A percentile compares a stretch with the other conserved stretches of the same genome.
These are phyloP conservation scores for Vachellia pachyceras DNA, from an alignment of 306 rosid genomes.

Conservation along the genomic window DNA sequence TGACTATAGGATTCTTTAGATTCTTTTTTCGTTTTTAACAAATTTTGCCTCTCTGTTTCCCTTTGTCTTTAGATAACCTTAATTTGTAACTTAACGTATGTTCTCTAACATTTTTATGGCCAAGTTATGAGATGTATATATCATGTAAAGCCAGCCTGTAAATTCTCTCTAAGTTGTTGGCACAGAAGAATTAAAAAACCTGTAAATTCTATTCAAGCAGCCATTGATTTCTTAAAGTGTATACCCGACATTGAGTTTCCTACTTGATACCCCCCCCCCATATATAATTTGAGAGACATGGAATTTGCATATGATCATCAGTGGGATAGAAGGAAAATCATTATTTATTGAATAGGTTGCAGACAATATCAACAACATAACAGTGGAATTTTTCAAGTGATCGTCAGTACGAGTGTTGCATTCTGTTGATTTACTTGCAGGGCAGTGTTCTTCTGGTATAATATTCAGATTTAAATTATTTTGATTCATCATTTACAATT, in stretches of 20 bases:
- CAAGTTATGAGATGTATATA: conserved; percentile 34
- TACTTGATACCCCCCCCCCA: background rate
- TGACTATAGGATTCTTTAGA: conserved; percentile 7
- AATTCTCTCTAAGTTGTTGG: background rate
- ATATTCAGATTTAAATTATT: background rate
- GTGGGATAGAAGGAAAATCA: background rate
- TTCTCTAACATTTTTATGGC: conserved; percentile 18
- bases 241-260: conserved; percentile 2
- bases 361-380: background rate
- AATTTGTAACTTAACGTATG: background rate
- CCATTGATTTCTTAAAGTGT: conserved; percentile 20
- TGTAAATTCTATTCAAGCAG: background rate
- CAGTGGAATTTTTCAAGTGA: background rate
- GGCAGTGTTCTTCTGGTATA: background rate
- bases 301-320: background rate
- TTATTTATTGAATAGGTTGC: background rate
- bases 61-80: background rate
- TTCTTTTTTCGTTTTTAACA: conserved; percentile 13
- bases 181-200: background rate
- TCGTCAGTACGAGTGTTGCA: background rate
- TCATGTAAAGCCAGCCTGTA: conserved; percentile 40
- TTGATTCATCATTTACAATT: background rate
- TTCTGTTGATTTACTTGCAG: background rate
- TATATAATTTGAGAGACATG: background rate
- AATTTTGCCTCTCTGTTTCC: background rate